Evolutionary conservation across 2,329 filamentous ascomycete species (phyloP).

Genomic region (Xylaria sp.): DNA sequence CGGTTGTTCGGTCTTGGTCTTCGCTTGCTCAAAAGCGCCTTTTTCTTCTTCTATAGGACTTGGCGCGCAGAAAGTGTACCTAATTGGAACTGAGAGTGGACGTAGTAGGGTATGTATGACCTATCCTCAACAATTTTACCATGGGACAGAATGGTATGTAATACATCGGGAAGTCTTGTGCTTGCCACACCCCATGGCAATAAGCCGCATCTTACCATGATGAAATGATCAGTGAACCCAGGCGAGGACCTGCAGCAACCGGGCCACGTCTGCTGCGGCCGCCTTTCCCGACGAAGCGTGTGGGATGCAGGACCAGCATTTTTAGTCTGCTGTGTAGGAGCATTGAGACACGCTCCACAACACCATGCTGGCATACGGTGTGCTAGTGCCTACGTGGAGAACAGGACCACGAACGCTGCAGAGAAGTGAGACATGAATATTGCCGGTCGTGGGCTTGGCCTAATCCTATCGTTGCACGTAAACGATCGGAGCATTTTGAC

Average conservation of each 20-base stretch:
- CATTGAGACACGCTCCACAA: conserved; percentile 38
- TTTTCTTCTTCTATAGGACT: neutral
- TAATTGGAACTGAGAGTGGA: conserved; percentile 8
- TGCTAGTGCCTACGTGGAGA: conserved; percentile 28
- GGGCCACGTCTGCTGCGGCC: conserved; percentile 50
- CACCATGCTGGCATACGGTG: conserved; percentile 34
- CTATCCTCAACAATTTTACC: conserved; percentile 12
- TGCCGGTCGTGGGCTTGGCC: conserved; percentile 47
- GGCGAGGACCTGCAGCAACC: conserved; percentile 49
- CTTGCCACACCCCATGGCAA: conserved; percentile 30
- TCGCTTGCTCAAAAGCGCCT: neutral
- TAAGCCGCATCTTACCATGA: conserved; percentile 40
- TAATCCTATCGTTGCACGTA: conserved; percentile 47
- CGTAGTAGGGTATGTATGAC: neutral
- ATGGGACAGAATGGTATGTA: neutral
- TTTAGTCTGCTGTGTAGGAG: conserved; percentile 35
- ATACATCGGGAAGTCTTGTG: conserved; percentile 19
- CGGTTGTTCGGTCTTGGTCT: conserved; percentile 4
- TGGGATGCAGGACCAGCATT: conserved; percentile 46
- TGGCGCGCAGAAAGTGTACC: conserved; percentile 1
- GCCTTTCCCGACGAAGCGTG: conserved; percentile 50
- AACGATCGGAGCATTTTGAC: conserved; percentile 48
- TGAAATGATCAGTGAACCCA: conserved; percentile 37
- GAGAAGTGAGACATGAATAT: conserved; percentile 43
- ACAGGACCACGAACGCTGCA: conserved; percentile 27